These are phyloP conservation scores for Malus hybrid DNA, from an alignment of 331 rosid species.

Conservation along the genomic window DNA sequence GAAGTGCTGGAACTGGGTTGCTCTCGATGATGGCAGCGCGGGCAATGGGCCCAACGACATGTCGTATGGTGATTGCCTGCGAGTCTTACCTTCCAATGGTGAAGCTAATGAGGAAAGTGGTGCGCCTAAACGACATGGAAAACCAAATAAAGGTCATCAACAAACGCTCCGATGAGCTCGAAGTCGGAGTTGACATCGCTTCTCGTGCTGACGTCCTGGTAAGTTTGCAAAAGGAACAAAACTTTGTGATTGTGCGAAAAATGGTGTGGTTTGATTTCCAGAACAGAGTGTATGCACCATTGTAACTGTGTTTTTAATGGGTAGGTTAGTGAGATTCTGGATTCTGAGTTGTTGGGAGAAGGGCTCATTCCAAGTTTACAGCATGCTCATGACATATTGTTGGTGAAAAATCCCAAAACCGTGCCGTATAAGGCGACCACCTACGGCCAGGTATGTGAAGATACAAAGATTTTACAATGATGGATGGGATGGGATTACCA, in stretches of 20 bases:
- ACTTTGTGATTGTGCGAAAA: background rate
- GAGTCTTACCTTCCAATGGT: constrained; percentile 98
- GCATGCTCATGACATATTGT: constrained; percentile 73
- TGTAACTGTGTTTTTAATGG: background rate
- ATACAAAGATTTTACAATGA: background rate
- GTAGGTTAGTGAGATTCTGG: constrained; percentile 92
- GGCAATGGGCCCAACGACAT: constrained; percentile 50
- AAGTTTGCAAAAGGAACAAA: constrained; percentile 11
- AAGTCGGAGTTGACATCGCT: constrained; percentile 51
- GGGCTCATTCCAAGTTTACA: constrained; percentile 91
- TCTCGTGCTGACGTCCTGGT: constrained; percentile 74
- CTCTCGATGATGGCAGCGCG: constrained; percentile 92
- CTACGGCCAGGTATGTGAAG: constrained; percentile 63
- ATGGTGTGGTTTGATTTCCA: background rate
- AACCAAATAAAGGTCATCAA: constrained; percentile 49
- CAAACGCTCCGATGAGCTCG: constrained; percentile 91
- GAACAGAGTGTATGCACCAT: background rate
- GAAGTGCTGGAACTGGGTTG: constrained; percentile 93
- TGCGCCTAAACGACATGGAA: constrained; percentile 58
- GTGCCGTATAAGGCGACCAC: constrained; percentile 81
- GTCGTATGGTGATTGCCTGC: constrained; percentile 56
- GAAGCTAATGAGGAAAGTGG: constrained; percentile 79
- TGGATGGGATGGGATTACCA: background rate
- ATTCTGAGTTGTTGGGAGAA: constrained; percentile 87
- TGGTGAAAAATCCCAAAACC: constrained; percentile 61